A percentile compares a stretch with the other conserved stretches of the same genome.
These are phyloP conservation scores for Uronychia binucleata DNA, from an alignment of 73 alveolate species.

Conservation along the genomic window DNA sequence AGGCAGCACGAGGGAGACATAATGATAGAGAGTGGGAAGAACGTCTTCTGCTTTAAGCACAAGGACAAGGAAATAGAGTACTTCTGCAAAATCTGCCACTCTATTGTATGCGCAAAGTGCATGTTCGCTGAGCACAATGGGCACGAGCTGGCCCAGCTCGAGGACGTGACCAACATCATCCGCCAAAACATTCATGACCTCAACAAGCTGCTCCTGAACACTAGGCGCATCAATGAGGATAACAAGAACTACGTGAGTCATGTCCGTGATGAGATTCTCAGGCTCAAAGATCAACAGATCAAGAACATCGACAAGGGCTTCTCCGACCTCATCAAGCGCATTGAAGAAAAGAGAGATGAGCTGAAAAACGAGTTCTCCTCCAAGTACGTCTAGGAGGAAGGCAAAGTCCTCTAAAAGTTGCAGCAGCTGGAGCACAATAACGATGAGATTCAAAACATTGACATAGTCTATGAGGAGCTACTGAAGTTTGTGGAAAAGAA, in stretches of 20 bases:
- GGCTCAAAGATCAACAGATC: slow-evolving; percentile 60
- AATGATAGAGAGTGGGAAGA: slow-evolving; percentile 8
- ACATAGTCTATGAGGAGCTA: slow-evolving; percentile 70
- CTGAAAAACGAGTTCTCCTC: slow-evolving; percentile 68
- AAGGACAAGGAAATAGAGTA: slow-evolving; percentile 76
- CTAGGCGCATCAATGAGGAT: slow-evolving; percentile 68
- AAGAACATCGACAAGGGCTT: slow-evolving; percentile 74
- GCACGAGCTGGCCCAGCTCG: slow-evolving; percentile 77
- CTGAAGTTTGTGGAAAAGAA: slow-evolving; percentile 58
- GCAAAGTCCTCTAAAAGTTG: slow-evolving; percentile 45
- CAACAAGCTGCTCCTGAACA: slow-evolving; percentile 69
- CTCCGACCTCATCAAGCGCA: slow-evolving; percentile 66
- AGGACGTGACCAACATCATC: slow-evolving; percentile 73
- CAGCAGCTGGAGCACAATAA: slow-evolving; percentile 61
- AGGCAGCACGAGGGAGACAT: not conserved
- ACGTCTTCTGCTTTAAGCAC: slow-evolving; percentile 68
- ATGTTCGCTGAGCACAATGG: slow-evolving; percentile 85
- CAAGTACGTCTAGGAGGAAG: slow-evolving; percentile 70
- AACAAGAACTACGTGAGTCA: slow-evolving; percentile 58
- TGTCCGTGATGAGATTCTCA: slow-evolving; percentile 62
- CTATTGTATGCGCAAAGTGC: slow-evolving; percentile 75
- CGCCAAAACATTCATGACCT: slow-evolving; percentile 71
- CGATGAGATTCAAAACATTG: slow-evolving; percentile 69
- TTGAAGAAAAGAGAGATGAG: slow-evolving; percentile 77
- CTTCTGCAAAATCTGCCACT: slow-evolving; percentile 75